Conservation (phyloP, 2,329 filamentous ascomycete genomes). For the Colletotrichum euphorbiae region DNA sequence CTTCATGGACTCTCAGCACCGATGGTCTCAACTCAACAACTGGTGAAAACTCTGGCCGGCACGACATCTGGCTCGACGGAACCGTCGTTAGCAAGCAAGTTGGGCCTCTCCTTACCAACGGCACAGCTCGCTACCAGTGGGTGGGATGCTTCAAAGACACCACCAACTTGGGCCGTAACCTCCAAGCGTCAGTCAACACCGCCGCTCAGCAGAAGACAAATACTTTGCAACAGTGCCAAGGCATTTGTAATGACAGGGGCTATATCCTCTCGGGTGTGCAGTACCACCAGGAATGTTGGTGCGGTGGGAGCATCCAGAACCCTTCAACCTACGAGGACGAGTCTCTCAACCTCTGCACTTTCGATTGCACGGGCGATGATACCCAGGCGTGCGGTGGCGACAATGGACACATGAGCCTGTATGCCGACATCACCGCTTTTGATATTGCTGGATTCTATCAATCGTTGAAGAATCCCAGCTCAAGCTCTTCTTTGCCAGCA, state of each 20-base stretch:
- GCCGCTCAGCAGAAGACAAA: slow-evolving; percentile 43
- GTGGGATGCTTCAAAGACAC: slow-evolving; percentile 55
- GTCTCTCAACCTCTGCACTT: slow-evolving; percentile 45
- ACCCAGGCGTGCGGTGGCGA: slow-evolving; percentile 49
- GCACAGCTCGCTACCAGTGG: slow-evolving; percentile 48
- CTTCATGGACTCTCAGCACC: slow-evolving; percentile 54
- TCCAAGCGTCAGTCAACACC: slow-evolving; percentile 46
- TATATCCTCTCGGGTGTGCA: slow-evolving; percentile 51
- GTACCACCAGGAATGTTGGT: slow-evolving; percentile 49
- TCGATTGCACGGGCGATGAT: slow-evolving; percentile 45
- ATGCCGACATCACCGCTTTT: slow-evolving; percentile 47
- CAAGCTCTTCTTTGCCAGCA: slow-evolving; percentile 17
- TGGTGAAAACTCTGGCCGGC: slow-evolving; percentile 49
- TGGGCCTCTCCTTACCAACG: slow-evolving; percentile 50
- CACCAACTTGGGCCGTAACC: slow-evolving; percentile 46
- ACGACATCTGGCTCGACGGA: slow-evolving; percentile 49
- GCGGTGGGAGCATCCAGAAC: slow-evolving; percentile 44
- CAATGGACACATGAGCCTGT: slow-evolving; percentile 48
- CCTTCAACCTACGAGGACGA: slow-evolving; percentile 44
- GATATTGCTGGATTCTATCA: slow-evolving; percentile 43
- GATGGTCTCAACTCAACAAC: slow-evolving; percentile 50
- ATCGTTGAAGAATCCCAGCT: slow-evolving; percentile 30
- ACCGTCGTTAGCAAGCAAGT: slow-evolving; percentile 49
- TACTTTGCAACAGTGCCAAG: slow-evolving; percentile 51
- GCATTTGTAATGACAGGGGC: slow-evolving; percentile 45